These are phyloP conservation scores for Coniochaeta pulveracea DNA, from an alignment of 2,329 filamentous ascomycete species.

Conservation along the genomic window DNA sequence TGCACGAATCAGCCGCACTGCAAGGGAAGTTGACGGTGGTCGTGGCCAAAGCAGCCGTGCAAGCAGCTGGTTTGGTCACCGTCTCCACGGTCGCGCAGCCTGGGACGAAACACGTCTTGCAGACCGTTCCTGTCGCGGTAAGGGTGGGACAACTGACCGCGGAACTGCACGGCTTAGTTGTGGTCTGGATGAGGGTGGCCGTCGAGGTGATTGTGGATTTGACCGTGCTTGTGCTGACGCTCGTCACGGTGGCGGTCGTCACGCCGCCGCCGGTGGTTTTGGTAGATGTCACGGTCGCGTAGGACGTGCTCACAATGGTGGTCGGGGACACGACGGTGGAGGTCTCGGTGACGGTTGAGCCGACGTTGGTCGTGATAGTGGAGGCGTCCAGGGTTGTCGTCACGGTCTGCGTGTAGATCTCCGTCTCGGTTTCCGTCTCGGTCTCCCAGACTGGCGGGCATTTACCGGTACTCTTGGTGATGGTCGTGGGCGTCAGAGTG, in stretches of 20 bases:
- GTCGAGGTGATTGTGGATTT: constrained; percentile 4
- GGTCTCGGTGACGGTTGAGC: constrained; percentile 2
- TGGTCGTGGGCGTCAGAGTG: constrained; percentile 11
- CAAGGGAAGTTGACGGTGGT: constrained; percentile 14
- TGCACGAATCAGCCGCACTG: constrained; percentile 11
- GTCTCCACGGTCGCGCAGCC: constrained; percentile 12
- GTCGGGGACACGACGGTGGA: constrained; percentile 3
- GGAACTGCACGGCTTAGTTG: constrained; percentile 6
- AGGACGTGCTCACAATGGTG: constrained; percentile 3
- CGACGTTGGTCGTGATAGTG: background rate
- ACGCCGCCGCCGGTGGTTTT: background rate
- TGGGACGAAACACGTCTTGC: constrained; percentile 13
- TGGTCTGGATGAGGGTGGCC: constrained; percentile 4
- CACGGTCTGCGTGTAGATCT: constrained; percentile 3
- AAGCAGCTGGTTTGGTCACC: constrained; percentile 11
- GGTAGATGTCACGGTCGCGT: constrained; percentile 1
- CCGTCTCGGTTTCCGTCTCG: constrained; percentile 8
- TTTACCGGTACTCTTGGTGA: constrained; percentile 5
- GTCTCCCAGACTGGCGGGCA: constrained; percentile 9
- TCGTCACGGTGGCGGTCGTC: background rate
- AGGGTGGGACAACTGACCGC: constrained; percentile 13
- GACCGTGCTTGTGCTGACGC: constrained; percentile 5
- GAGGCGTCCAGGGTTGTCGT: background rate
- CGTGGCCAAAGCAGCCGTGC: constrained; percentile 11
- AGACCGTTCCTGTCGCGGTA: constrained; percentile 13